Evolutionary conservation across 768 basidiomycete genomes (phyloP).

Genomic region (Omphalotus guepiniiformis): DNA sequence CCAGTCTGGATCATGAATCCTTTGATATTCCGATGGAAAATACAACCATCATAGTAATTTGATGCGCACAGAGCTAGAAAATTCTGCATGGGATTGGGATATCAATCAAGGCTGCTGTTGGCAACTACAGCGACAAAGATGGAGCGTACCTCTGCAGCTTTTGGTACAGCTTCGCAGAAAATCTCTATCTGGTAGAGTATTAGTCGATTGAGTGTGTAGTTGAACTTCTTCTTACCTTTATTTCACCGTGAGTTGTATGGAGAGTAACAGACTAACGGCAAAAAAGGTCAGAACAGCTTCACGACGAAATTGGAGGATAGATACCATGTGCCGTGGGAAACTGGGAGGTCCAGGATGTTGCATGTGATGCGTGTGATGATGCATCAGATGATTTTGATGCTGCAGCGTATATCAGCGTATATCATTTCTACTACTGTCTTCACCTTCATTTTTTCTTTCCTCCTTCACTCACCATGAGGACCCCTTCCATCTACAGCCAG

Average conservation of each 20-base stretch:
- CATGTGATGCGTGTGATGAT: background rate
- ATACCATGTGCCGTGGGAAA: slow-evolving; percentile 7
- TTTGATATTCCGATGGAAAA: slow-evolving; percentile 94
- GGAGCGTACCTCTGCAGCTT: slow-evolving; percentile 76
- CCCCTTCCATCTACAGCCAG: slow-evolving; percentile 68
- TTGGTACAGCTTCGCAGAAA: slow-evolving; percentile 96
- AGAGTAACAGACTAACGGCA: slow-evolving; percentile 80
- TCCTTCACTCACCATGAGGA: slow-evolving; percentile 44
- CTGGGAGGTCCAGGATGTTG: too few species aligned
- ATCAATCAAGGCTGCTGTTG: slow-evolving; percentile 9
- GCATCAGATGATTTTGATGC: background rate
- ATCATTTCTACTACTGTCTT: slow-evolving; percentile 7
- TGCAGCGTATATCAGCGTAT: background rate
- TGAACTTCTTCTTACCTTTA: slow-evolving; percentile 60
- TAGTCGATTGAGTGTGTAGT: background rate
- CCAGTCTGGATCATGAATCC: slow-evolving; percentile 96
- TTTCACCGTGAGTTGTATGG: slow-evolving; percentile 89
- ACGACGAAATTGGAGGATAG: slow-evolving; percentile 17
- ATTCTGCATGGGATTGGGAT: slow-evolving; percentile 51
- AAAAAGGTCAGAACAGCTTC: slow-evolving; percentile 15
- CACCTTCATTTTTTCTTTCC: slow-evolving; percentile 17
- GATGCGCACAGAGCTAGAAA: slow-evolving; percentile 93
- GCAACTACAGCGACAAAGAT: slow-evolving; percentile 7
- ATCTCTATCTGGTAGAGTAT: slow-evolving; percentile 69
- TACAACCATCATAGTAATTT: slow-evolving; percentile 75